Evolutionary conservation across 257 asterid genomes (phyloP).

Genomic region (Catharanthus roseus): DNA sequence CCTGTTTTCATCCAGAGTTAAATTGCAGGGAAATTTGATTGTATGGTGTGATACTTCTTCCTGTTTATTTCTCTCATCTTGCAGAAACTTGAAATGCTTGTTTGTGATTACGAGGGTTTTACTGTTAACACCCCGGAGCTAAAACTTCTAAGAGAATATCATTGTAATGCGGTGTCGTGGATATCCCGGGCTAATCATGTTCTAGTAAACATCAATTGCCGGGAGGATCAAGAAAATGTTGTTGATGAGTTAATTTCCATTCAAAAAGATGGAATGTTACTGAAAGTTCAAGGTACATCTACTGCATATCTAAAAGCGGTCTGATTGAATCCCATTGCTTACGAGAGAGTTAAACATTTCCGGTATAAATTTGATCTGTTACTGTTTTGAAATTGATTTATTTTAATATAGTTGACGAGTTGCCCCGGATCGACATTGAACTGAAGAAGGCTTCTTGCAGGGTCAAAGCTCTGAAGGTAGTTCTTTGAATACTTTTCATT

Average conservation of each 20-base stretch:
- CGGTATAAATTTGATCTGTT: constrained; percentile 2
- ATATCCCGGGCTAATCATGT: constrained; percentile 49
- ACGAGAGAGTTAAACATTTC: not conserved
- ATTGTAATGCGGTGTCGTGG: constrained; percentile 70
- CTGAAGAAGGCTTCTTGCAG: constrained; percentile 74
- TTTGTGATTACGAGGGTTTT: constrained; percentile 58
- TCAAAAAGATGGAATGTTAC: constrained; percentile 54
- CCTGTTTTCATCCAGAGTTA: constrained; percentile 12
- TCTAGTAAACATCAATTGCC: constrained; percentile 44
- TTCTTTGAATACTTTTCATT: no score
- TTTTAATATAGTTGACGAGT: constrained; percentile 52
- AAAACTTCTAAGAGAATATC: constrained; percentile 53
- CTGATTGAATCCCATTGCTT: constrained; percentile 6
- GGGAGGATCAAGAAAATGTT: constrained; percentile 70
- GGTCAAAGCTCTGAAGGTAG: constrained; percentile 76
- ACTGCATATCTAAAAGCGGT: constrained; percentile 8
- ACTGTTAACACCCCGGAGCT: constrained; percentile 69
- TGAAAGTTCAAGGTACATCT: constrained; percentile 62
- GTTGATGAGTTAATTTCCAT: constrained; percentile 61
- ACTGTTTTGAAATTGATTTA: not conserved
- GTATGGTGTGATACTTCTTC: constrained; percentile 7
- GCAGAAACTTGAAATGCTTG: constrained; percentile 62
- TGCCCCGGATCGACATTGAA: constrained; percentile 67
- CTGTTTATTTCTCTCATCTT: not conserved
- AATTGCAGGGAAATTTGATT: constrained; percentile 19